These are phyloP conservation scores for Globisporangium splendens DNA, from an alignment of 352 stramenopile genomes.

Conservation along the genomic window DNA sequence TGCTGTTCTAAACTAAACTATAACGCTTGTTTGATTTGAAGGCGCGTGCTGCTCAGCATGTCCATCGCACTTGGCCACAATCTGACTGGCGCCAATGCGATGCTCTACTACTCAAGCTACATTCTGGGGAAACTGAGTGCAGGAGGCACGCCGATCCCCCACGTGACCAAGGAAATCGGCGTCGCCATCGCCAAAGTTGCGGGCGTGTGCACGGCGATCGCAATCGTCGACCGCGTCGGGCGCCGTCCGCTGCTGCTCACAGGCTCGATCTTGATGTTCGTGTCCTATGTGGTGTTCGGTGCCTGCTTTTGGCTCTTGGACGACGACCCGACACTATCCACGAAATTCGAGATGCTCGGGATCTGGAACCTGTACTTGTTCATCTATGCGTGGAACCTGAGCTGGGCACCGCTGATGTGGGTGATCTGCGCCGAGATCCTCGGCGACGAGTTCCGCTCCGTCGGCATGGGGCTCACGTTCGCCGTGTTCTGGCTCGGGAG, in stretches of 20 bases:
- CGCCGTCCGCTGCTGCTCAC: slow-evolving; percentile 54
- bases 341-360: slow-evolving; percentile 31
- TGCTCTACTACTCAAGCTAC: slow-evolving; percentile 83
- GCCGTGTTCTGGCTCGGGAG: slow-evolving; percentile 68
- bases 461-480: slow-evolving; percentile 74
- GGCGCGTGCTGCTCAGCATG: slow-evolving; percentile 54
- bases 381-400: slow-evolving; percentile 75
- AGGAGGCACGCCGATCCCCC: slow-evolving; percentile 10
- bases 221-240: slow-evolving; percentile 52
- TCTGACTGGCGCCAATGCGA: slow-evolving; percentile 62
- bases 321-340: slow-evolving; percentile 9
- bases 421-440: slow-evolving; percentile 68
- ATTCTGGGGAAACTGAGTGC: slow-evolving; percentile 46
- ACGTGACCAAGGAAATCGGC: slow-evolving; percentile 50
- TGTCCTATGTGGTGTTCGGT: slow-evolving; percentile 45
- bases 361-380: slow-evolving; percentile 68
- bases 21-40: slow-evolving; percentile 8
- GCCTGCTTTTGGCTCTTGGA: slow-evolving; percentile 45
- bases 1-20: background rate
- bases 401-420: slow-evolving; percentile 75
- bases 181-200: slow-evolving; percentile 63
- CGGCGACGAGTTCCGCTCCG: slow-evolving; percentile 62
- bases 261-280: slow-evolving; percentile 52
- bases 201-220: slow-evolving; percentile 52
- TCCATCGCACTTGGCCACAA: slow-evolving; percentile 60